Conservation (phyloP, 106 monocot species). For the Dioscorea dumetorum region DNA sequence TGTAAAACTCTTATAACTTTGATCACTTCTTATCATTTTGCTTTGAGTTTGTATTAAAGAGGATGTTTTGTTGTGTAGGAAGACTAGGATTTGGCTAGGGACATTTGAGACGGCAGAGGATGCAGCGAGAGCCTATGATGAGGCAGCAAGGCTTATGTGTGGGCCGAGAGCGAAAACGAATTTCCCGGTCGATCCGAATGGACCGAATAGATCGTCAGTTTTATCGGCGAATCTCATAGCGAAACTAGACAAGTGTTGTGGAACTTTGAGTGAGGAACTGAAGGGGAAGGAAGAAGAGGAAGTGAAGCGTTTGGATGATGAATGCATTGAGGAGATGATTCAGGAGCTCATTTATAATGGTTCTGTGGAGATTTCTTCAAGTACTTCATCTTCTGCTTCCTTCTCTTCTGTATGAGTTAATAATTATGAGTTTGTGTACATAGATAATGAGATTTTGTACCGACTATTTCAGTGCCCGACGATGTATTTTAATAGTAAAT, state of each 20-base stretch:
- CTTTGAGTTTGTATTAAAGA: neutral
- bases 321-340: conserved; percentile 92
- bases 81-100: conserved; percentile 93
- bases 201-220: neutral
- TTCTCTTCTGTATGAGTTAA: neutral
- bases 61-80: conserved; percentile 29
- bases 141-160: conserved; percentile 83
- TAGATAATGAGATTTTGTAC: no score
- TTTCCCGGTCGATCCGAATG: conserved; percentile 41
- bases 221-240: conserved; percentile 69
- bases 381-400: conserved; percentile 13
- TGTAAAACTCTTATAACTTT: conserved; percentile 26
- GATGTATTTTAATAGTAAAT: no score
- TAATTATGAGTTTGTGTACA: no score
- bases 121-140: conserved; percentile 91
- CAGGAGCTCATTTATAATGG: conserved; percentile 83
- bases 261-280: conserved; percentile 14
- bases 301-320: conserved; percentile 34
- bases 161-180: conserved; percentile 69
- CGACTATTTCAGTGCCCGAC: no score
- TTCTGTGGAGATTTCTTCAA: conserved; percentile 61
- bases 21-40: neutral
- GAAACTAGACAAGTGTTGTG: conserved; percentile 78
- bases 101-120: conserved; percentile 90
- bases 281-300: conserved; percentile 1